Base-by-base conservation (phyloP, 768 basidiomycete genomes). In the Tylopilus sp. region DNA sequence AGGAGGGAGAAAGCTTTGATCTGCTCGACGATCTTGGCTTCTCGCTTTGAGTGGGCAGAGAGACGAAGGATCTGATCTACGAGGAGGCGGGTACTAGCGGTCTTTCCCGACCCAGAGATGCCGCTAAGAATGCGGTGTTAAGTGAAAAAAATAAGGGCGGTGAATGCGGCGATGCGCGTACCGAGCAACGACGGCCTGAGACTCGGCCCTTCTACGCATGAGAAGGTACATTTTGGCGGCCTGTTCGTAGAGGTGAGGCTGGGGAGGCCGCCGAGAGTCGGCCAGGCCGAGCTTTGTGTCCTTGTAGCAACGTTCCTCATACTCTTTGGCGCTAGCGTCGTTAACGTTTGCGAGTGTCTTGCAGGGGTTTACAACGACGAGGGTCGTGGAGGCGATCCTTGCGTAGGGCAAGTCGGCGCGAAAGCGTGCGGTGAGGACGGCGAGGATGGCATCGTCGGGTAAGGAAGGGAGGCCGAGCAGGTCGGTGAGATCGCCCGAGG, bases 61-160 rank as follows among this genome's bases (percentile, higher is more conserved):
- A 85, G 76, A 18, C 81, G 77, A 25, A 86, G 73, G 42, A 85
- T 61, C 62, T 86, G 84, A 52, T 79, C 76, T 28, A 77, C 67
- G 53, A 86, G 66, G 40, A 85, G 73, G 21, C 76, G 72, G 12
- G 73, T 71, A 48, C 73, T 79, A 52, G 73, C 70, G 0, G 79
- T 73, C 61, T 85, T 82, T 17, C 85, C 84, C 4, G 84, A 81
- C 30, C 80, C 83, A 13, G 83, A 82, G 53, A 83, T 74, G 18
- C 84, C 84, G 51, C 84, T 86, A 47, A 46, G 42, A 39, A 35
- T 20, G 33, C 7, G 21, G 50, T 25, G 51, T 61, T 41, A 65
- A 51, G 17, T 13, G 11, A 35, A 35, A 35, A 35, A 17, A 36
- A 57, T 56, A 39, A 30, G 46, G 3, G 28, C 44, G 53, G 39